Conservation (phyloP, 1,284 basidiomycete species). For the Cutaneotrichosporon sp. region DNA sequence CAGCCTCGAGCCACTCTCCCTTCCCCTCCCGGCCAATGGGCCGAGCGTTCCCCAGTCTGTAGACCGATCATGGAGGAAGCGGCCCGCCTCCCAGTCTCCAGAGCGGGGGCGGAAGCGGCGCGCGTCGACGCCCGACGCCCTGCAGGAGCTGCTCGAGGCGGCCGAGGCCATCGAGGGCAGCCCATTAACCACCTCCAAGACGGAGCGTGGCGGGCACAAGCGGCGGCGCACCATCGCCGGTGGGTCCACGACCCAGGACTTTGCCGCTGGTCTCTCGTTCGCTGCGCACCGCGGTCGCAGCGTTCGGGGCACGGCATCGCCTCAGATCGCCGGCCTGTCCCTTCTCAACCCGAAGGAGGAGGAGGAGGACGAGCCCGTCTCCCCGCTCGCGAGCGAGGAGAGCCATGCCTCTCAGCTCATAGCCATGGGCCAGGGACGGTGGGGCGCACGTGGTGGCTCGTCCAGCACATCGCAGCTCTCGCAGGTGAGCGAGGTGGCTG, state of each 20-base stretch:
- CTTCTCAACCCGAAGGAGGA: conserved; percentile 20
- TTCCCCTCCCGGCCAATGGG: conserved; percentile 12
- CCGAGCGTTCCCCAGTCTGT: conserved; percentile 32
- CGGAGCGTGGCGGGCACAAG: conserved; percentile 32
- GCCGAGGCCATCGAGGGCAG: conserved; percentile 49
- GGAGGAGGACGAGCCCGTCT: conserved; percentile 29
- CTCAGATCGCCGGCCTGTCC: conserved; percentile 22
- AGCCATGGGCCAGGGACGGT: conserved; percentile 16
- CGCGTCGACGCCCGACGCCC: conserved; percentile 40
- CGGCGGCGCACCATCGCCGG: conserved; percentile 43
- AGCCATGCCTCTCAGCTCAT: conserved; percentile 25
- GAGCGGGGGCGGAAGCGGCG: conserved; percentile 19
- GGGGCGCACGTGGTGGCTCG: conserved; percentile 20
- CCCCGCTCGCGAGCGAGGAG: conserved; percentile 26
- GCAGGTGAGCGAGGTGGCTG: conserved; percentile 27
- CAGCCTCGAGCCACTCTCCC: conserved; percentile 11
- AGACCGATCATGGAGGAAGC: conserved; percentile 32
- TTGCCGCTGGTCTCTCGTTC: conserved; percentile 12
- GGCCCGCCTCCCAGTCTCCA: conserved; percentile 35
- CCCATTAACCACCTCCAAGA: conserved; percentile 38
- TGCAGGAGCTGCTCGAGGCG: conserved; percentile 45
- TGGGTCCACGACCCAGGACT: conserved; percentile 9
- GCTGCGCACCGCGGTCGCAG: conserved; percentile 16
- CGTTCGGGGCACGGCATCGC: conserved; percentile 24
- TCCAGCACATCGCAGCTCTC: conserved; percentile 37